Conservation (phyloP, 208 protist genomes). For the Acanthamoeba castellanii region DNA sequence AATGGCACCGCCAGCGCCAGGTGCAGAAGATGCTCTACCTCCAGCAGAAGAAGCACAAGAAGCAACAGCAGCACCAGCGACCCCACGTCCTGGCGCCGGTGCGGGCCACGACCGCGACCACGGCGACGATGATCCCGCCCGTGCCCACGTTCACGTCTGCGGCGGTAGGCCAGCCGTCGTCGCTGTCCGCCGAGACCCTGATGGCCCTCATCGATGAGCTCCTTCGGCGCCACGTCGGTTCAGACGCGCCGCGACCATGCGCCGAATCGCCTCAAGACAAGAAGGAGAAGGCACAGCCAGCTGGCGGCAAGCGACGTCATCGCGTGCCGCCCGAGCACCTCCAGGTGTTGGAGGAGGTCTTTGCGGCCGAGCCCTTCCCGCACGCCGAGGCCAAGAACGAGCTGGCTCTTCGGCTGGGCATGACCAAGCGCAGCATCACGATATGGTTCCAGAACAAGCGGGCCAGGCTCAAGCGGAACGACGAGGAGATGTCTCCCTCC, state of each 20-base stretch:
- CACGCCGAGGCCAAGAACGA: slow-evolving; percentile 53
- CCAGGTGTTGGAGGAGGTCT: slow-evolving; percentile 41
- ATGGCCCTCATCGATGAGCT: slow-evolving; percentile 33
- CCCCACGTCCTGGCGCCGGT: no score
- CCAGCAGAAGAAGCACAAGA: slow-evolving; percentile 3
- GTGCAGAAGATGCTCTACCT: slow-evolving; percentile 54
- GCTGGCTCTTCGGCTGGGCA: slow-evolving; percentile 45
- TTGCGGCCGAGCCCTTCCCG: slow-evolving; percentile 56
- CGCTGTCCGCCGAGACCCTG: not conserved
- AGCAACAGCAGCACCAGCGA: not conserved
- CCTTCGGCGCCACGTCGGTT: not conserved
- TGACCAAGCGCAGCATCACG: slow-evolving; percentile 54
- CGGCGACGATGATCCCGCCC: not conserved
- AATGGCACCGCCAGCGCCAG: slow-evolving; percentile 30
- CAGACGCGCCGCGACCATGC: not conserved
- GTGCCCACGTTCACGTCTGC: not conserved
- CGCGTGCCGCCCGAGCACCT: slow-evolving; percentile 47
- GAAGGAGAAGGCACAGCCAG: not conserved
- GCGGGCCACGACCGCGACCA: no score
- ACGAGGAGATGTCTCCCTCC: not conserved
- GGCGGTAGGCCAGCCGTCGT: not conserved
- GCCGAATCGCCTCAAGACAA: not conserved
- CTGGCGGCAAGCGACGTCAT: not conserved
- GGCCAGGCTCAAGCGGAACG: slow-evolving; percentile 53
- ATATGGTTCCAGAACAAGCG: slow-evolving; percentile 71